Evolutionary conservation across 257 asterid genomes (phyloP).

Genomic region (Capsicum rhomboideum): DNA sequence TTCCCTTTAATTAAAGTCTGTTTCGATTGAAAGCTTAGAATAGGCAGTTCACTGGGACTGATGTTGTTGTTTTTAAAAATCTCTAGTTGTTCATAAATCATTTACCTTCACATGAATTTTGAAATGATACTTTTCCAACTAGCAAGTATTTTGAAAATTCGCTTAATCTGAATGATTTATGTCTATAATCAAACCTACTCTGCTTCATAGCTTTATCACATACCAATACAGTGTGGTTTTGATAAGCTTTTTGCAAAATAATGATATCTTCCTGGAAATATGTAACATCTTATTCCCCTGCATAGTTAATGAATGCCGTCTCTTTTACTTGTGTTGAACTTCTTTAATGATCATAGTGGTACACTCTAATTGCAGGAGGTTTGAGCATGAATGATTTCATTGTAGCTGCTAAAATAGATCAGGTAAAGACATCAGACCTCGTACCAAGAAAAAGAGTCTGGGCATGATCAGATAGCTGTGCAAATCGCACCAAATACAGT

Average conservation of each 20-base stretch:
- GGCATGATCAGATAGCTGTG: slow-evolving; percentile 31
- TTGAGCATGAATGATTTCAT: slow-evolving; percentile 82
- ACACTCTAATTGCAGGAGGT: slow-evolving; percentile 51
- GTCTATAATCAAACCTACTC: background rate
- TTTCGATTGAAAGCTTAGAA: background rate
- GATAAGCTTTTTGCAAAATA: background rate
- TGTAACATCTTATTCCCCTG: background rate
- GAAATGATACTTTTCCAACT: background rate
- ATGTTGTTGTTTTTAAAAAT: background rate
- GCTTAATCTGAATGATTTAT: background rate
- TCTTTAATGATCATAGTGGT: background rate
- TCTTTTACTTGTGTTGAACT: background rate
- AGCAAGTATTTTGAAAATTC: background rate
- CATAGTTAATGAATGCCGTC: background rate
- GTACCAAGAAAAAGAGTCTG: slow-evolving; percentile 73
- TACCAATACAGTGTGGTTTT: background rate
- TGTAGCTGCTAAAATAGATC: slow-evolving; percentile 77
- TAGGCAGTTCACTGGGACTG: background rate
- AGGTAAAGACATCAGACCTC: slow-evolving; percentile 73
- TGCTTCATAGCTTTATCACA: background rate
- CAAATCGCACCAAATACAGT: background rate
- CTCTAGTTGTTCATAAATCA: background rate
- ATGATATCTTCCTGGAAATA: background rate
- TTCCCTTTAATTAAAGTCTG: background rate
- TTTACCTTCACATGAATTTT: background rate